phyloP scores from a whole-genome alignment of 768 basidiomycete genomes.

The Phylloporus arenicola region DNA sequence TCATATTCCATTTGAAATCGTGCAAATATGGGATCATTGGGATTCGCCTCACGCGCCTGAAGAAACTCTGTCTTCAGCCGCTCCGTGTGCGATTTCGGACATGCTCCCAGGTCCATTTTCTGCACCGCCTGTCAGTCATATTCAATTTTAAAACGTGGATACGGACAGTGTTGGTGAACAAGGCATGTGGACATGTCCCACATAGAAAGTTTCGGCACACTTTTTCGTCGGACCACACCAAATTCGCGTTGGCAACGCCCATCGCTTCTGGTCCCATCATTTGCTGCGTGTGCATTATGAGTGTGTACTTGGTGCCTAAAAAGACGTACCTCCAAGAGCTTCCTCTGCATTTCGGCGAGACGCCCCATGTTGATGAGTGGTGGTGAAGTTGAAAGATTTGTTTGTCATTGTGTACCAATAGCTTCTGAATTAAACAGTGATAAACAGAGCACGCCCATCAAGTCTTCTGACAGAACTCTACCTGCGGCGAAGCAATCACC shows the following conservation, averaged over 20 bases:
- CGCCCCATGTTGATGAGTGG: conserved; percentile 68
- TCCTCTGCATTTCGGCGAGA: conserved; percentile 95
- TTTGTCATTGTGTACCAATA: conserved; percentile 27
- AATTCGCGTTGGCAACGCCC: conserved; percentile 90
- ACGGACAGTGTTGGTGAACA: conserved; percentile 96
- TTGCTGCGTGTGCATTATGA: conserved; percentile 54
- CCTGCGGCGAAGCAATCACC: neutral
- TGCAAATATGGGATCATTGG: conserved; percentile 74
- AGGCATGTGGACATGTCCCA: conserved; percentile 95
- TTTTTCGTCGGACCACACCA: conserved; percentile 93
- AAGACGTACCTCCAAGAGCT: conserved; percentile 68
- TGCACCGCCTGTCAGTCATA: neutral
- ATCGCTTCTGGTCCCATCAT: conserved; percentile 99
- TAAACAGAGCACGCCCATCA: conserved; percentile 18
- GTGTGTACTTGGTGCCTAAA: conserved; percentile 13
- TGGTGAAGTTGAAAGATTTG: conserved; percentile 14
- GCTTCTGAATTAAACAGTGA: conserved; percentile 21
- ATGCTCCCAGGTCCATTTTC: conserved; percentile 99
- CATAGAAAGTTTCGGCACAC: conserved; percentile 98
- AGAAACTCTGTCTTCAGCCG: conserved; percentile 88
- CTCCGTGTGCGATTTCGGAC: conserved; percentile 94
- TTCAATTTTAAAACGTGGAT: neutral
- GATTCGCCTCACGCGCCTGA: conserved; percentile 68
- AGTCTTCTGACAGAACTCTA: neutral
- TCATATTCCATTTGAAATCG: conserved; percentile 96